Conservation (phyloP, 768 basidiomycete genomes). For the Hirschioporus abietinus region DNA sequence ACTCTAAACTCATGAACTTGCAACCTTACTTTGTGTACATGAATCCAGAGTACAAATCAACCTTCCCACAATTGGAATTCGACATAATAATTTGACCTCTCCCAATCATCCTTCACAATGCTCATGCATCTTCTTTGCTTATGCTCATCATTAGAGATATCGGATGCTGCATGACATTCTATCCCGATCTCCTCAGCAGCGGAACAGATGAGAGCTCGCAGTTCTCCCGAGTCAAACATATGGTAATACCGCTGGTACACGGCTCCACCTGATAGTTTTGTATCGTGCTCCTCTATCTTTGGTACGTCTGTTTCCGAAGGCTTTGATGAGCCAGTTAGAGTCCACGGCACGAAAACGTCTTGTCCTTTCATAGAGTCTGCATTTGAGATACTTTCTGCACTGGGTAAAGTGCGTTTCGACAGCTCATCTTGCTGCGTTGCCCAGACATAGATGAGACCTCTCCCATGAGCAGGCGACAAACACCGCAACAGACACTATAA, state of each 20-base stretch:
- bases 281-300: constrained; percentile 8
- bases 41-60: constrained; percentile 16
- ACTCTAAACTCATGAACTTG: no score
- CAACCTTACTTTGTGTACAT: constrained; percentile 6
- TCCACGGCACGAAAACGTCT: constrained; percentile 93
- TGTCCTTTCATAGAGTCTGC: constrained; percentile 34
- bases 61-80: constrained; percentile 62
- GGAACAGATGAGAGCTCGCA: constrained; percentile 50
- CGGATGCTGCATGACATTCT: constrained; percentile 25
- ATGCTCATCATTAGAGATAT: constrained; percentile 9
- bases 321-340: constrained; percentile 37
- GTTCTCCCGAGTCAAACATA: constrained; percentile 84
- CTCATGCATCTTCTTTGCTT: constrained; percentile 43
- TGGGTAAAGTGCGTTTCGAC: constrained; percentile 66
- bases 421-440: constrained; percentile 87
- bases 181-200: constrained; percentile 61
- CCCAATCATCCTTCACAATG: constrained; percentile 75
- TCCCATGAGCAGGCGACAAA: constrained; percentile 65
- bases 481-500: constrained; percentile 55
- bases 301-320: constrained; percentile 17
- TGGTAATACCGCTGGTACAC: constrained; percentile 92
- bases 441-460: constrained; percentile 93
- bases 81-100: constrained; percentile 84
- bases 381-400: constrained; percentile 9
- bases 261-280: constrained; percentile 6